phyloP scores from a whole-genome alignment of 805 yeast species.

The Metschnikowia sp. region DNA sequence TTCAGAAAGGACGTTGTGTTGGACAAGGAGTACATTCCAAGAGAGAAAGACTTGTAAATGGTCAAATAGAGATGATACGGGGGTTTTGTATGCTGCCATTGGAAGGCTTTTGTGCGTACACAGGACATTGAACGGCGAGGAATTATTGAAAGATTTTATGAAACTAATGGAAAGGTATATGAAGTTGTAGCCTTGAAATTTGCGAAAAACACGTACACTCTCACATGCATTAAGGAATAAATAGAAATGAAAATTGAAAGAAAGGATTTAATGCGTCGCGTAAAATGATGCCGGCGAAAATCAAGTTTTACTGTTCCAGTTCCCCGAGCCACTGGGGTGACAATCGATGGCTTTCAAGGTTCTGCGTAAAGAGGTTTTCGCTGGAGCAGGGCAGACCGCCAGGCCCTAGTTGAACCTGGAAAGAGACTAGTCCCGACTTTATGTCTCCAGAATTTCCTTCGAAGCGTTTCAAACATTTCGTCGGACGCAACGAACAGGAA shows the following conservation, averaged over 20 bases:
- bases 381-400: background rate
- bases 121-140: background rate
- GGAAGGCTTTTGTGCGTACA: background rate
- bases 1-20: conserved; percentile 37
- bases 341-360: background rate
- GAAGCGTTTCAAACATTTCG: conserved; percentile 1
- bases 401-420: conserved; percentile 18
- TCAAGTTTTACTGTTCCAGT: too few species aligned
- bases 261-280: too few species aligned
- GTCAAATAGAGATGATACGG: background rate
- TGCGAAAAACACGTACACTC: too few species aligned
- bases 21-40: conserved; percentile 39
- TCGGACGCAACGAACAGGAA: conserved; percentile 8
- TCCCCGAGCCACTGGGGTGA: too few species aligned
- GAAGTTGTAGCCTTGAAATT: too few species aligned
- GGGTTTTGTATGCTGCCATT: conserved; percentile 4
- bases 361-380: background rate
- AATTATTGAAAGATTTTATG: background rate
- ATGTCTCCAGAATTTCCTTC: conserved; percentile 21
- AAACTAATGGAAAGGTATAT: background rate
- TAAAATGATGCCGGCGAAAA: too few species aligned
- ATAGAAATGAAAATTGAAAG: too few species aligned
- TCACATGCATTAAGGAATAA: too few species aligned
- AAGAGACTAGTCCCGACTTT: conserved; percentile 30
- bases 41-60: conserved; percentile 40